These are phyloP conservation scores for Gypsophila paniculata DNA, from an alignment of 179 eudicot species.

Conservation along the genomic window DNA sequence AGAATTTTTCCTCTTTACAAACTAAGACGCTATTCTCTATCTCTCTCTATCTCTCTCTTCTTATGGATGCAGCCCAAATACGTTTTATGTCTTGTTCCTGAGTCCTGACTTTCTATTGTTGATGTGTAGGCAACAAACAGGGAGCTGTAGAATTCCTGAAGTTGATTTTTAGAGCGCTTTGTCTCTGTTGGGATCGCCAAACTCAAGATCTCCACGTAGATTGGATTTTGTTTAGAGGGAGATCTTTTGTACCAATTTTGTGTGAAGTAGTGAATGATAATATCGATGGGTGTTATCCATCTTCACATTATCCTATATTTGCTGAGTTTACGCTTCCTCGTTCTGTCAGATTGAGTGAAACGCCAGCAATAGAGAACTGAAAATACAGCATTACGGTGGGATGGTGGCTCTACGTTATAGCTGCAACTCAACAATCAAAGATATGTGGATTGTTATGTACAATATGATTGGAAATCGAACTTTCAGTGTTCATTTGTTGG, in stretches of 20 bases:
- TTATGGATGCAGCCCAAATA: background rate
- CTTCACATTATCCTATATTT: constrained; percentile 88
- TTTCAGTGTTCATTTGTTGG: background rate
- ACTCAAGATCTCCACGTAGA: constrained; percentile 95
- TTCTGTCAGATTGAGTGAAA: constrained; percentile 64
- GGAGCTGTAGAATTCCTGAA: constrained; percentile 87
- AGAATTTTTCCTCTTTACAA: background rate
- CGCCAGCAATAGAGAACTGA: constrained; percentile 37
- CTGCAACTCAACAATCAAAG: background rate
- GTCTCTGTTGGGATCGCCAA: constrained; percentile 99
- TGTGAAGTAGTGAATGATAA: constrained; percentile 87
- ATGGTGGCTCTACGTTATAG: background rate
- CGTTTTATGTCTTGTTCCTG: background rate
- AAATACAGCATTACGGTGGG: background rate
- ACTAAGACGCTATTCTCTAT: too few relatives aligned
- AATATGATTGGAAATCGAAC: background rate
- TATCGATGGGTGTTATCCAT: constrained; percentile 82
- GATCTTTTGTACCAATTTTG: constrained; percentile 73
- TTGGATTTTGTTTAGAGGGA: constrained; percentile 84
- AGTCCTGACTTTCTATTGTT: background rate
- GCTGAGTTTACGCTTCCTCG: constrained; percentile 97
- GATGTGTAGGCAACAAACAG: constrained; percentile 67
- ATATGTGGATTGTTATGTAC: background rate
- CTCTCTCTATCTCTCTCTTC: background rate
- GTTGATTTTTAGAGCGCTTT: constrained; percentile 85